Base-by-base conservation (phyloP, 1,284 basidiomycete species). In the Leccinum griseonigrum region DNA sequence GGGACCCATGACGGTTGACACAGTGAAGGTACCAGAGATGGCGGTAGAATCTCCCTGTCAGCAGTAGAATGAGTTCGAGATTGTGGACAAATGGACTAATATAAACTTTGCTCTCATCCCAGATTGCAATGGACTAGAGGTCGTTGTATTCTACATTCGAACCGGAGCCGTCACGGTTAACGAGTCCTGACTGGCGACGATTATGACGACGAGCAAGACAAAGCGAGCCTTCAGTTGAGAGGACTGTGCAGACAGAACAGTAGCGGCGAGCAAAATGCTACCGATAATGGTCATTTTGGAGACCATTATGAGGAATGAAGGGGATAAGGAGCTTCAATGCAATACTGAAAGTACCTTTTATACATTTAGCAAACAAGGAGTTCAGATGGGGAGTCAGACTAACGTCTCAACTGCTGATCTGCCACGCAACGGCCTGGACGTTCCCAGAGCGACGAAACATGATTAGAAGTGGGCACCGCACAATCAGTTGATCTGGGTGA, bases 61-160 rank as follows among this genome's bases (percentile, higher is more conserved):
- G n/a, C 18, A 46, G 56, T 38, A 38, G 3, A 31, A 63, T n/a
- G 61, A 58, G 7, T 2, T 22, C 0, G 32, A 32, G 14, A 50
- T 7, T 10, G 1, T 32, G n/a, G 29, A 36, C 26, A 26, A 61
- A 50, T 36, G 4, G n/a, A 14, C 55, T 8, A 29, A 53, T 36
- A 62, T 59, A 14, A 55, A 70, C 69, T 2, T n/a, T 9, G 46
- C 8, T 32, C 60, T 60, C 40, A 0, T 0, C 52, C 63, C 32
- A 60, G 28, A 62, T 40, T 51, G 63, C 66, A 52, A 68, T 71
- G 46, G 69, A 57, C 68, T 68, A 73, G 59, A 60, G 70, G 11
- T 31, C 34, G 31, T 60, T 66, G 54, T 72, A 68, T 28, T 51
- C 14, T 50, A 60, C 60, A 29, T 58, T 4, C 22, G 22, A 26